Evolutionary conservation across 345 rosid genomes (phyloP), one percentile per base, ranked within the genome.

Genomic region (Populus deltoides): DNA sequence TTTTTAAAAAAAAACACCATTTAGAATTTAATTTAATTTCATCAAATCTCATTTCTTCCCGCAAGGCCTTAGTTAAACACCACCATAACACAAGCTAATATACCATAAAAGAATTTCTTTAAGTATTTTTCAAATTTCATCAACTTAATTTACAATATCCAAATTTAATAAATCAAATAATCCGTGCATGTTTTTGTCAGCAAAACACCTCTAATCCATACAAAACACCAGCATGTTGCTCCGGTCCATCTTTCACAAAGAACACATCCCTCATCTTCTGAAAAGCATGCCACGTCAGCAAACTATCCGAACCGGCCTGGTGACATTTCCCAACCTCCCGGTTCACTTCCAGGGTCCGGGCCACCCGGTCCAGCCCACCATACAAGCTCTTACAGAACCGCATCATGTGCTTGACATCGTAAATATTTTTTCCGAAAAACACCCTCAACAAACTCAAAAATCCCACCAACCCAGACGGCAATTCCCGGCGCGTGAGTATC

Each of bases 221-320:
- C 78, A 80, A 20, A 5, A 77, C 81, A 5, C 75, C 83, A 25
- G 88, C 88, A 5, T 86, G 83, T 55, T 86, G 70, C 31, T 80
- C 86, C 51, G 73, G 55, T 12, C 77, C 80, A 2, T 79, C 82
- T 1, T 70, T 38, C 5, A 35, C 16, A 25, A 81, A 82, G 69
- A 80, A 84, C 57, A 79, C 72, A 36, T 82, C 87, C 72, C 83
- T 84, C 20, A 86, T 81, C 78, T 79, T 83, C 35, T 80, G 81
- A 55, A 85, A 86, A 8, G 86, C 86, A 24, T 82, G 86, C 78
- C 82, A 78, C 45, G 89, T 86, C 81, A 84, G 80, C 84, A 86
- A 71, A 59, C 89, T 84, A 41, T 86, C 89, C 8, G 89, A 86
- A 17, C 89, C 89, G 15, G 89, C 86, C 76, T 86, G 89, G 62